Evolutionary conservation across 805 yeast species (phyloP).

Genomic region (Candida endomychidarum): DNA sequence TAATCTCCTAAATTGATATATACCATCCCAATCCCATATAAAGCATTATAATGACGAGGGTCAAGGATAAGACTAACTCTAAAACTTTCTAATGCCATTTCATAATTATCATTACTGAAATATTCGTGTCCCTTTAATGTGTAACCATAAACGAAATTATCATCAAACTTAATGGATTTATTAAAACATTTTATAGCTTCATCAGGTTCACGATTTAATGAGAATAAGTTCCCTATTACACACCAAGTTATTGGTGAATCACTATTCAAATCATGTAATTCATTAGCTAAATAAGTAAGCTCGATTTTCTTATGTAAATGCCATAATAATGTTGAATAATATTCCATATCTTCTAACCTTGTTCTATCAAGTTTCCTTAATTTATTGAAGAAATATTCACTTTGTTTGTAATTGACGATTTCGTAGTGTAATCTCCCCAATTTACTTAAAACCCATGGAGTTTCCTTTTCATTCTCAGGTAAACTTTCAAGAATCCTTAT

Average conservation of each 20-base stretch:
- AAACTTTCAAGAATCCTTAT: constrained; percentile 64
- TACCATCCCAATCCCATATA: constrained; percentile 95
- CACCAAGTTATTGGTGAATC: constrained; percentile 88
- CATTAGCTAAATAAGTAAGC: constrained; percentile 80
- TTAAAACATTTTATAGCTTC: constrained; percentile 87
- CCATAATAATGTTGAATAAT: constrained; percentile 88
- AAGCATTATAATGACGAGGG: constrained; percentile 85
- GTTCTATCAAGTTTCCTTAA: constrained; percentile 73
- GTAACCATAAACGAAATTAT: constrained; percentile 79
- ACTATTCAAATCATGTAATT: constrained; percentile 63
- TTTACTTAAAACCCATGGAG: constrained; percentile 85
- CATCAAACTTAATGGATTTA: constrained; percentile 69
- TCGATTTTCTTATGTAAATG: constrained; percentile 81
- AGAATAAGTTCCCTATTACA: constrained; percentile 83
- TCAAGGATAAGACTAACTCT: constrained; percentile 75
- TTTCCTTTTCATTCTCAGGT: constrained; percentile 58
- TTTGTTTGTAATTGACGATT: constrained; percentile 77
- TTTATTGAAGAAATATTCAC: constrained; percentile 60
- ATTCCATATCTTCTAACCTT: constrained; percentile 85
- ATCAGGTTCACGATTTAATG: constrained; percentile 79
- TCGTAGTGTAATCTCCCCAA: constrained; percentile 84
- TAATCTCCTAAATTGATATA: constrained; percentile 82
- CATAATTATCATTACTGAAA: constrained; percentile 84
- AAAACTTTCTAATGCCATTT: constrained; percentile 82
- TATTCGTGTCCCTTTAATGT: constrained; percentile 94